A percentile compares a stretch with the other conserved stretches of the same genome.
Conservation (phyloP, 1,139 yeast species). For the Blastobotrys proliferans region DNA sequence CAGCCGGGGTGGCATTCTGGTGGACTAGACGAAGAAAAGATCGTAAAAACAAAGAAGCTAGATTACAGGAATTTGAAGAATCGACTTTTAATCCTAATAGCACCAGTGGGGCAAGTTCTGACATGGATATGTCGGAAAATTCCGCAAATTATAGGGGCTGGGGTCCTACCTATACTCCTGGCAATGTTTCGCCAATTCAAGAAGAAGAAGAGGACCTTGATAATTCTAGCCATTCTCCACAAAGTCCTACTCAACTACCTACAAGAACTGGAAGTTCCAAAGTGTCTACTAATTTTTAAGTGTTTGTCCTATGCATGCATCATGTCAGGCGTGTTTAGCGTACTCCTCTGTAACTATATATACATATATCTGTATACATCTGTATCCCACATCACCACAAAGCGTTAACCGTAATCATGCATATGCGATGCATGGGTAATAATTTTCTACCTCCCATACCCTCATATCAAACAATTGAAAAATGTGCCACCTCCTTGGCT, state of each 20-base stretch:
- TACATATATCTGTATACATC: too few species aligned
- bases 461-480: too few species aligned
- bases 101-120: neutral
- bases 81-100: slow-evolving; percentile 9
- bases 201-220: slow-evolving; percentile 6
- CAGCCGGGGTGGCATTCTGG: slow-evolving; percentile 7
- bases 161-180: slow-evolving; percentile 11
- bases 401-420: too few species aligned
- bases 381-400: too few species aligned
- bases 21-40: slow-evolving; percentile 12
- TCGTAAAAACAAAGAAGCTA: slow-evolving; percentile 1
- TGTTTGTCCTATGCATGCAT: too few species aligned
- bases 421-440: too few species aligned
- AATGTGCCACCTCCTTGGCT: too few species aligned
- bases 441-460: too few species aligned
- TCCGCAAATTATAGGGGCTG: slow-evolving; percentile 12
- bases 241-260: neutral
- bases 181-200: slow-evolving; percentile 8
- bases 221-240: neutral
- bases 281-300: slow-evolving; percentile 7
- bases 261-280: slow-evolving; percentile 6
- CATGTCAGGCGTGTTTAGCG: too few species aligned
- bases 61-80: slow-evolving; percentile 9
- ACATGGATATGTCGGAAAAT: slow-evolving; percentile 8
- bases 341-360: too few species aligned